Percentiles rank a stretch among this genome's conserved stretches.
Conservation (phyloP, 768 basidiomycete species). For the Termitomyces heimii region DNA sequence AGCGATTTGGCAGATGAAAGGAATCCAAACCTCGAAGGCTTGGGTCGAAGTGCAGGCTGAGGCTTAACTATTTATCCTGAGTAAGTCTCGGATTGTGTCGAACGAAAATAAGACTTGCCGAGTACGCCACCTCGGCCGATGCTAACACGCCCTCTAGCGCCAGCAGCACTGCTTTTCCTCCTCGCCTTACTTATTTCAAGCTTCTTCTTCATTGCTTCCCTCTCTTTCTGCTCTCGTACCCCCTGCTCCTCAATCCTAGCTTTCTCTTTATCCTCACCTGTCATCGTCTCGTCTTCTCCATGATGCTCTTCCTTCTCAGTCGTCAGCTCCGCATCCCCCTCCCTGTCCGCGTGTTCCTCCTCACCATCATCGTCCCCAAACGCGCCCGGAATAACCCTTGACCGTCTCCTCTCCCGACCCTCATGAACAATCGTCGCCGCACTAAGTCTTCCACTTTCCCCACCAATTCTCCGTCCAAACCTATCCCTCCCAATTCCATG, state of each 20-base stretch:
- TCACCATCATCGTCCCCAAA: slow-evolving; percentile 48
- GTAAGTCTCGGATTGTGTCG: neutral
- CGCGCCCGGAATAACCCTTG: slow-evolving; percentile 46
- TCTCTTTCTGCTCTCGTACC: slow-evolving; percentile 42
- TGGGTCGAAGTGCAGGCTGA: slow-evolving; percentile 21
- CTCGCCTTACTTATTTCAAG: slow-evolving; percentile 62
- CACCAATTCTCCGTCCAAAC: slow-evolving; percentile 17
- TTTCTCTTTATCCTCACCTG: slow-evolving; percentile 30
- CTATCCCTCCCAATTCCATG: slow-evolving; percentile 18
- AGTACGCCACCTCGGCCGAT: slow-evolving; percentile 31
- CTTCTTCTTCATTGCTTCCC: slow-evolving; percentile 55
- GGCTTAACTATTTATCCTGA: slow-evolving; percentile 25
- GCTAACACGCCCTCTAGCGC: slow-evolving; percentile 31
- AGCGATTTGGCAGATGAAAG: slow-evolving; percentile 65
- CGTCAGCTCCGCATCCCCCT: slow-evolving; percentile 30
- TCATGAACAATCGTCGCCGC: slow-evolving; percentile 43
- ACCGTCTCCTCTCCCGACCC: slow-evolving; percentile 25
- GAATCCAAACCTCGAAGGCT: slow-evolving; percentile 63
- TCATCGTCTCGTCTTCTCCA: slow-evolving; percentile 21
- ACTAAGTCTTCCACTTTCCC: slow-evolving; percentile 19
- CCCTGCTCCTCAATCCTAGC: slow-evolving; percentile 35
- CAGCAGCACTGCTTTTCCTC: slow-evolving; percentile 58
- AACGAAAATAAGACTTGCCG: slow-evolving; percentile 25
- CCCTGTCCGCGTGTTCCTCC: slow-evolving; percentile 29
- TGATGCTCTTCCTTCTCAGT: neutral